Evolutionary conservation across 202 grass and related monocot species (phyloP).

Genomic region (Hordeum pubiflorum): DNA sequence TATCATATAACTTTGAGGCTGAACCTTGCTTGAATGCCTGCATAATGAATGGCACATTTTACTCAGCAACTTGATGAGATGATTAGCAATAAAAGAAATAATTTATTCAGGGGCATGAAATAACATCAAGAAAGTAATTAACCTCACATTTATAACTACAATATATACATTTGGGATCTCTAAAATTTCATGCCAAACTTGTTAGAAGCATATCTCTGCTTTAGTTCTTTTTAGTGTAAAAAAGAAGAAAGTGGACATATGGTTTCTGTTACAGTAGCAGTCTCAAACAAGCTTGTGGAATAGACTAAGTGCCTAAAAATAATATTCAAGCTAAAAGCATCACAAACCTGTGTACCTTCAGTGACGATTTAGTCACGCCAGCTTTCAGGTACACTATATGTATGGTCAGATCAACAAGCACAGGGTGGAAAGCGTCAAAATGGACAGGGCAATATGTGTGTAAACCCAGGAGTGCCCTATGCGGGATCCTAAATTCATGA

Average conservation of each 20-base stretch:
- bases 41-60: not conserved
- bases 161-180: not conserved
- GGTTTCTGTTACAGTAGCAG: not conserved
- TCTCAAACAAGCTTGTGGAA: not conserved
- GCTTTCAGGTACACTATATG: slow-evolving; percentile 81
- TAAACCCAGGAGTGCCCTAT: slow-evolving; percentile 72
- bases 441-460: slow-evolving; percentile 93
- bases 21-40: slow-evolving; percentile 46
- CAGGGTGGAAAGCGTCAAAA: slow-evolving; percentile 83
- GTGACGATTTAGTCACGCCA: slow-evolving; percentile 40
- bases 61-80: not conserved
- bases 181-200: not conserved
- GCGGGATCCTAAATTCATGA: slow-evolving; percentile 93
- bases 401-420: slow-evolving; percentile 74
- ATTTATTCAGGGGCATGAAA: not conserved
- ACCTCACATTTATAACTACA: not conserved
- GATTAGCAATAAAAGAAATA: not conserved
- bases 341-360: slow-evolving; percentile 90
- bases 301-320: not conserved
- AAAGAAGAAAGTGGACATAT: not conserved
- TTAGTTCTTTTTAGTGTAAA: not conserved
- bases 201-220: not conserved
- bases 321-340: slow-evolving; percentile 36
- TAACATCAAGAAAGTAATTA: not conserved
- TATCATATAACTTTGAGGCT: slow-evolving; percentile 48